Base-by-base conservation (phyloP, 2,329 filamentous ascomycete species). In the Botrytis medusae region DNA sequence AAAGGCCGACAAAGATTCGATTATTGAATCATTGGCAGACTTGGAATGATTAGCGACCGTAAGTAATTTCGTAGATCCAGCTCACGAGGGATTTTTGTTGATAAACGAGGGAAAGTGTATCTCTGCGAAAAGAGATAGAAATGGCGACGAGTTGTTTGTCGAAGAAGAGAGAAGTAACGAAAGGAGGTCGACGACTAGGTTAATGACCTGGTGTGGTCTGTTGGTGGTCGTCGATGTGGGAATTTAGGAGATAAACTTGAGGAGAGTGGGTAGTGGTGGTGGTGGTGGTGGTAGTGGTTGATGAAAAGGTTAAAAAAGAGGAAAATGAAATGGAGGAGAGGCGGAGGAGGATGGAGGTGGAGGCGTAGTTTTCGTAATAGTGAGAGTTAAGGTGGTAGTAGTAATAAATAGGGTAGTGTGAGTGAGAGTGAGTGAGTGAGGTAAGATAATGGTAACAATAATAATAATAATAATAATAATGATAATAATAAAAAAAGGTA, bases 11-110 rank as follows among this genome's bases (percentile, higher is more conserved):
- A 46, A 64, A 44, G 67, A 69, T 67, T 54, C 44, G 20, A n/a
- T 54, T 51, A 67, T 54, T 67, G 64, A 59, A 69, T 40, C 60
- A 51, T 71, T 29, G 60, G 51, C 60, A 32, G 69, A 59, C 42
- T 63, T 61, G 59, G 59, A 64, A 71, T 51, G 69, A 71, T 71
- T 71, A 71, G 69, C 69, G 69, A 71, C 44, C 69, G 69, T 71
- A 37, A 40, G 57, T 48, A 42, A 57, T 46, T 71, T 51, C 57
- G 60, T 64, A 40, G 69, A 63, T 71, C 69, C 69, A 71, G 69
- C 69, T 71, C 69, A 71, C 69, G 69, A 63, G 60, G 29, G 51
- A 54, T 54, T 40, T 51, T 42, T 29, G 29, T 67, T 67, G 25
- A 29, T 71, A 71, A 71, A 60, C 59, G 62, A 44, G 42, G 69